phyloP scores from a whole-genome alignment of 2,329 filamentous ascomycete species.

The Colletotrichum euphorbiae region DNA sequence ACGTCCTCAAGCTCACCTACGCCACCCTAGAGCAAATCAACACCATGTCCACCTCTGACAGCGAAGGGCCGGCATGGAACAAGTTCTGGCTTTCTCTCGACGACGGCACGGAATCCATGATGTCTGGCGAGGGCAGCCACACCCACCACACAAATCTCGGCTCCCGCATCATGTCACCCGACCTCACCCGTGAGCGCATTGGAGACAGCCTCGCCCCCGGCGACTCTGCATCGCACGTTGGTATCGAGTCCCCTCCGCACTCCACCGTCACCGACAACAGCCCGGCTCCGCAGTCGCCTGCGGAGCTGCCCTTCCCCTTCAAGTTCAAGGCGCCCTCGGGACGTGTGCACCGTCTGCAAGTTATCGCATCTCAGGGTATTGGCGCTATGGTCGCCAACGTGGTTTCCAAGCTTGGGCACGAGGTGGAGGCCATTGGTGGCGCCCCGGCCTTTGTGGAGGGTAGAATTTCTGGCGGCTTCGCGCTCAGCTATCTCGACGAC shows the following conservation, averaged over 20 bases:
- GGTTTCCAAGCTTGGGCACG: constrained; percentile 83
- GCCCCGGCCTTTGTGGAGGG: constrained; percentile 82
- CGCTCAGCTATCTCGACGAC: constrained; percentile 94
- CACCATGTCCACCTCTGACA: constrained; percentile 88
- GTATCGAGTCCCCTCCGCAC: constrained; percentile 79
- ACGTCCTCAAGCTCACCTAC: constrained; percentile 97
- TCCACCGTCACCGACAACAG: constrained; percentile 66
- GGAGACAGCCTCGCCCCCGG: constrained; percentile 88
- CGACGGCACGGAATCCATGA: constrained; percentile 93
- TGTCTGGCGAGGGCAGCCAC: constrained; percentile 90
- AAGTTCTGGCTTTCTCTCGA: constrained; percentile 99
- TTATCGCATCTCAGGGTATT: constrained; percentile 83
- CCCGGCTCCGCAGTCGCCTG: constrained; percentile 65
- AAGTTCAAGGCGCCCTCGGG: constrained; percentile 99
- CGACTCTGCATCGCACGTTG: constrained; percentile 94
- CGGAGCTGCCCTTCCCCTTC: constrained; percentile 90
- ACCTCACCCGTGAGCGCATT: constrained; percentile 76
- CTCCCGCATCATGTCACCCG: constrained; percentile 83
- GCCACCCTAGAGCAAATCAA: constrained; percentile 98
- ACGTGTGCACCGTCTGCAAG: constrained; percentile 91
- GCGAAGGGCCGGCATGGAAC: constrained; percentile 97
- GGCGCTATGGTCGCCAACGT: constrained; percentile 82
- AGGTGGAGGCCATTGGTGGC: constrained; percentile 87
- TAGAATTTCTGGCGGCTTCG: constrained; percentile 83
- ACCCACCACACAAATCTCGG: constrained; percentile 72